Conservation (phyloP, 1,139 yeast genomes). For the Saccharomyces hybrid region DNA sequence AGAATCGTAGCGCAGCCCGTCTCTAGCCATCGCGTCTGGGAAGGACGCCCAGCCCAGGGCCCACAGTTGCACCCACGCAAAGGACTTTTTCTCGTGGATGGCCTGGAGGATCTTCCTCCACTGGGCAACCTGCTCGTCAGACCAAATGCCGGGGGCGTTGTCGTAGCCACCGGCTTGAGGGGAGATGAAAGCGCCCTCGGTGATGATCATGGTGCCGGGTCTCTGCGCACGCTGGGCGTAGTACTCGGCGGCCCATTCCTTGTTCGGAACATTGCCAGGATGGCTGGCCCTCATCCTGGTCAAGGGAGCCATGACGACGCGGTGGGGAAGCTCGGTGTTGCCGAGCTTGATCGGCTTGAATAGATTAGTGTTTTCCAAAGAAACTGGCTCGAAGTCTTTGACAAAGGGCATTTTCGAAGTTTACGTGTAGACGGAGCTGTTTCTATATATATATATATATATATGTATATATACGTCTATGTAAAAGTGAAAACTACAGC, state of each 20-base stretch:
- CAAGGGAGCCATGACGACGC: slow-evolving; percentile 42
- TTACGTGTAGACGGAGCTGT: too few relatives aligned
- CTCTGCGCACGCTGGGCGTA: slow-evolving; percentile 45
- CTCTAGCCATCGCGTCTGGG: slow-evolving; percentile 19
- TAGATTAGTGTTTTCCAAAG: slow-evolving; percentile 29
- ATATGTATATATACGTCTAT: too few relatives aligned
- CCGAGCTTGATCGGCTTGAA: slow-evolving; percentile 43
- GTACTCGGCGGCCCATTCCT: slow-evolving; percentile 35
- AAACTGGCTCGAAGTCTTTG: slow-evolving; percentile 14
- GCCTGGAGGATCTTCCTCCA: slow-evolving; percentile 34
- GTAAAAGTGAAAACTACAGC: too few relatives aligned
- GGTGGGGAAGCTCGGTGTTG: slow-evolving; percentile 28
- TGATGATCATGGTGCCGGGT: slow-evolving; percentile 43
- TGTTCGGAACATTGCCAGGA: slow-evolving; percentile 36
- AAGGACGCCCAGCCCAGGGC: slow-evolving; percentile 35
- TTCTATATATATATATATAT: too few relatives aligned
- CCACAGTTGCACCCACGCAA: slow-evolving; percentile 36
- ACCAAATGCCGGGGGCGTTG: slow-evolving; percentile 42
- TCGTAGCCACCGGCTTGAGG: slow-evolving; percentile 34
- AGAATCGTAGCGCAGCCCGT: slow-evolving; percentile 25
- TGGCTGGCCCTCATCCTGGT: slow-evolving; percentile 39
- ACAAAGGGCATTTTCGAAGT: slow-evolving; percentile 2
- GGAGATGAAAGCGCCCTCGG: slow-evolving; percentile 40
- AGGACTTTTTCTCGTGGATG: slow-evolving; percentile 35
- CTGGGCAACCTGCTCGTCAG: slow-evolving; percentile 35